Base-by-base conservation (phyloP, 2,329 filamentous ascomycete species). In the Aureobasidium uvarum region DNA sequence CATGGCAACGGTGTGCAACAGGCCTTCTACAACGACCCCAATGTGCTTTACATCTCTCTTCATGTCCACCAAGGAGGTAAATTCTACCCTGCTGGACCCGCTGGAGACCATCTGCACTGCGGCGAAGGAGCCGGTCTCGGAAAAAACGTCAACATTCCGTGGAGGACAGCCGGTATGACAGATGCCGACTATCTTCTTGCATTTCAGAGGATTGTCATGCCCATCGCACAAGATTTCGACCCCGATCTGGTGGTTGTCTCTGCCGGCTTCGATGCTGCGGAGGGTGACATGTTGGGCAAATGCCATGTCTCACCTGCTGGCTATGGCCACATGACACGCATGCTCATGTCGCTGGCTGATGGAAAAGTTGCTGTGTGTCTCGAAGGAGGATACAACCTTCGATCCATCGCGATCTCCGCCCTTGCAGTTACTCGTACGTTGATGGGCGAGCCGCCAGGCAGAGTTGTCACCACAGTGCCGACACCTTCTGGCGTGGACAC, bases 251-350 rank as follows among this genome's bases (percentile, higher is more conserved):
- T 98, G 33, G 95, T 99, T 69, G 89, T 99, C 66, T 95, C 95
- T 23, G 92, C 95, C 48, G 95, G 95, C 0, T 99, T 99, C 71
- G 95, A 99, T 75, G 95, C 95, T 18, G 95, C 95, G 0, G 91
- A 90, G 69, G 95, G 95, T 14, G 95, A 99, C 76, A 89, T 95
- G 73, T 84, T 99, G 1, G 95, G 95, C 59, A 92, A 90, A 38
- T 99, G 95, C 75, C 94, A 92, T 73, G 95, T 99, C 5, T 89
- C 92, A 0, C 95, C 95, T 0, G 80, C 87, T 5, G 96, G 95
- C 74, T 99, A 98, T 74, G 91, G 93, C 16, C 94, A 99, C 74
- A 98, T 99, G 95, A 98, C 95, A 18, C 92, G 97, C 74, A 97
- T 98, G 94, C 85, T 99, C 55, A 98, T 97, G 93, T 92, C 91